Evolutionary conservation across 2,329 filamentous ascomycete species (phyloP).

Genomic region (Fusarium redolens): DNA sequence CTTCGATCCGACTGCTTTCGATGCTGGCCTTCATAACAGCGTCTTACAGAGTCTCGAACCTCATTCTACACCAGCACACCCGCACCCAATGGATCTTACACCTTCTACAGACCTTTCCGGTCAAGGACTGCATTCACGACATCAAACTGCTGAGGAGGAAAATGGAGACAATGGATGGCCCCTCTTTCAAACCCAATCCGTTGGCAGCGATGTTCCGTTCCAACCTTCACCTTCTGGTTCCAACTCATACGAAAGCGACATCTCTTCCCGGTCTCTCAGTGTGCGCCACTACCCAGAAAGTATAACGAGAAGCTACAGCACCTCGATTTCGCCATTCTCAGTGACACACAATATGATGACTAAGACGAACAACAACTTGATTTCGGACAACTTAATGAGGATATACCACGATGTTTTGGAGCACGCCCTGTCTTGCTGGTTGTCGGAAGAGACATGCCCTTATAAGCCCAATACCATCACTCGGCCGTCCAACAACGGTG

Average conservation of each 20-base stretch:
- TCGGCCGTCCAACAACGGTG: conserved; percentile 40
- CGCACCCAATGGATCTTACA: conserved; percentile 36
- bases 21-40: conserved; percentile 39
- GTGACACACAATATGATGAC: conserved; percentile 42
- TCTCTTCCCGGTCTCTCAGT: conserved; percentile 42
- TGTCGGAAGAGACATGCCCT: conserved; percentile 64
- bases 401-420: conserved; percentile 67
- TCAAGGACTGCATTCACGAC: conserved; percentile 31
- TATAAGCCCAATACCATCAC: conserved; percentile 50
- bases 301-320: conserved; percentile 39
- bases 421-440: conserved; percentile 64
- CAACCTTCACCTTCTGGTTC: conserved; percentile 43
- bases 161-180: conserved; percentile 44
- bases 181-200: conserved; percentile 41
- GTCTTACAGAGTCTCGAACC: conserved; percentile 37
- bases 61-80: conserved; percentile 32
- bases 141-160: conserved; percentile 40
- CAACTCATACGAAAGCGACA: conserved; percentile 45
- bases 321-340: conserved; percentile 45
- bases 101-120: conserved; percentile 36
- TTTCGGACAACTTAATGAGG: conserved; percentile 45
- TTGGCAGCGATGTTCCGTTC: conserved; percentile 39
- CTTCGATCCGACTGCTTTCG: conserved; percentile 42
- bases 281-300: conserved; percentile 43
- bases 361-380: conserved; percentile 44